phyloP scores from a whole-genome alignment of 1,284 basidiomycete genomes.

The Ganoderma meredithae region DNA sequence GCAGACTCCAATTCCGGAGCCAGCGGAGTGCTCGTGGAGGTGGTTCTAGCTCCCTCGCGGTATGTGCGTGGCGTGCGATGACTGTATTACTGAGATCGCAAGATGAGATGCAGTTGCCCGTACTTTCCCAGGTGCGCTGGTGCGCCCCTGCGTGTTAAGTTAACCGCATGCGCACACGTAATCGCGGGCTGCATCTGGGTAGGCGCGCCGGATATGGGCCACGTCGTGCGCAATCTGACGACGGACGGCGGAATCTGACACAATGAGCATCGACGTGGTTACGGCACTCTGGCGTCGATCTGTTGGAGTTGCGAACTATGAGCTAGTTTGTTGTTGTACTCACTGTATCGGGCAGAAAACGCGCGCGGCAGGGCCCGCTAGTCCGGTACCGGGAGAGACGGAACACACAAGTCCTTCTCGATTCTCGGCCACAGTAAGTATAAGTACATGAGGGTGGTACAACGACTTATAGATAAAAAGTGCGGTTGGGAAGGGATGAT shows the following conservation, averaged over 20 bases:
- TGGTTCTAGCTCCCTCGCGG: slow-evolving; percentile 13
- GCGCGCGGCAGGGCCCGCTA: slow-evolving; percentile 20
- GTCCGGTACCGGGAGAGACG: slow-evolving; percentile 29
- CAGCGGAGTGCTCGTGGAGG: background rate
- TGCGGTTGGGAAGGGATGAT: slow-evolving; percentile 23
- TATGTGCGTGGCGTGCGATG: slow-evolving; percentile 9
- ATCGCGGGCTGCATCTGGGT: slow-evolving; percentile 10
- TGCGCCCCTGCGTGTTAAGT: background rate
- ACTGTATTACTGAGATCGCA: slow-evolving; percentile 17
- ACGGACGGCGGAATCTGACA: slow-evolving; percentile 18
- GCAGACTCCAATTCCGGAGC: slow-evolving; percentile 16
- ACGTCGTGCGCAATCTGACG: slow-evolving; percentile 21
- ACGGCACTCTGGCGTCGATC: slow-evolving; percentile 32
- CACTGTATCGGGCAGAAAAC: slow-evolving; percentile 9
- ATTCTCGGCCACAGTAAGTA: slow-evolving; percentile 27
- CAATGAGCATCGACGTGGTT: slow-evolving; percentile 22
- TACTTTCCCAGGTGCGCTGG: background rate
- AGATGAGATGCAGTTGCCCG: slow-evolving; percentile 7
- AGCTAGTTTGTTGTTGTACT: slow-evolving; percentile 12
- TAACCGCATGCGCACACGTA: background rate
- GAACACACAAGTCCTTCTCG: slow-evolving; percentile 27
- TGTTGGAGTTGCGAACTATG: slow-evolving; percentile 22
- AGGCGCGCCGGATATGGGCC: slow-evolving; percentile 18
- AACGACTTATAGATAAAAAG: slow-evolving; percentile 35
- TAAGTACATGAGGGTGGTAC: slow-evolving; percentile 37